These are phyloP conservation scores for Poa pratensis DNA, from an alignment of 176 grass and related monocot genomes.

Conservation along the genomic window DNA sequence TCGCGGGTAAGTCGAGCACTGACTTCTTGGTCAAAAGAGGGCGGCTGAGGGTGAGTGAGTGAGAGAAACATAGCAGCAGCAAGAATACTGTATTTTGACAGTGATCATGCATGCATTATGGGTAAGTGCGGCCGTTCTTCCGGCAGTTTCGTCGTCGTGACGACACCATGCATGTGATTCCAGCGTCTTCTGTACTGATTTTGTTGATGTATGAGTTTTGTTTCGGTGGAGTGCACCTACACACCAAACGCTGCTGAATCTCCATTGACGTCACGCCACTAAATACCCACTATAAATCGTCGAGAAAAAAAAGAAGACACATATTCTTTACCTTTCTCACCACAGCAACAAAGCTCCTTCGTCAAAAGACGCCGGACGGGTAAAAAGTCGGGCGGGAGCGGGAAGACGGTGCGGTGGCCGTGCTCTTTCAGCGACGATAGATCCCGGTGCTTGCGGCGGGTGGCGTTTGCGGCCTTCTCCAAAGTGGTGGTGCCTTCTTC, in stretches of 20 bases:
- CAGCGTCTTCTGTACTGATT: too few relatives aligned
- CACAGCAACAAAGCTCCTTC: not conserved
- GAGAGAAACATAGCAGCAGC: too few relatives aligned
- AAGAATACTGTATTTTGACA: not conserved
- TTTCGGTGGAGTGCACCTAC: not conserved
- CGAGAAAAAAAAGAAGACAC: not conserved
- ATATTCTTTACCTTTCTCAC: conserved; percentile 34
- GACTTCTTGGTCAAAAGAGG: conserved; percentile 47
- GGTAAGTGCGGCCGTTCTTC: not conserved
- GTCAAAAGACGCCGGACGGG: conserved; percentile 32
- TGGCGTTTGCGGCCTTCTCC: too few relatives aligned
- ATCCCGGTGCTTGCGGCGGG: too few relatives aligned
- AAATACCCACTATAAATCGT: not conserved
- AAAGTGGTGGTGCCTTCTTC: too few relatives aligned
- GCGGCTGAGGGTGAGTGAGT: not conserved
- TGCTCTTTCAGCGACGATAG: too few relatives aligned
- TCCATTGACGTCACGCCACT: not conserved
- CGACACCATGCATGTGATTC: not conserved
- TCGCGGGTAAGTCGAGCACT: conserved; percentile 53
- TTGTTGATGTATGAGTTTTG: not conserved
- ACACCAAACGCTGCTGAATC: not conserved
- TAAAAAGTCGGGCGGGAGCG: conserved; percentile 49
- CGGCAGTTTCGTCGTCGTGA: not conserved
- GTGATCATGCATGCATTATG: not conserved
- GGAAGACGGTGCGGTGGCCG: too few relatives aligned